These are phyloP conservation scores for Polymyxa betae DNA, from an alignment of 208 protist genomes.

Conservation along the genomic window DNA sequence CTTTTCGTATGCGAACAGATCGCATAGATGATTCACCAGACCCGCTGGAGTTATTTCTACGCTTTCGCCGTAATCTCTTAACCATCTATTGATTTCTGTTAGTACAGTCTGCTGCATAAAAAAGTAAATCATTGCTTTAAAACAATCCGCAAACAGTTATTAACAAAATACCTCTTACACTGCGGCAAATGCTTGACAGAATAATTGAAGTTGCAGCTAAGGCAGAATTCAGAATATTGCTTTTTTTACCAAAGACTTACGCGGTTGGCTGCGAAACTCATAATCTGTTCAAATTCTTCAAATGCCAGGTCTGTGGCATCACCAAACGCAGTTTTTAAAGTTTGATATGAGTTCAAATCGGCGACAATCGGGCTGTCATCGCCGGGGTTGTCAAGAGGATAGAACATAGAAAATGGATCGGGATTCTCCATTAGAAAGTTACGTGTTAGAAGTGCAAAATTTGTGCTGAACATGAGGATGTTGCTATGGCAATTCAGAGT, in stretches of 20 bases:
- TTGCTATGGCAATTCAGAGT: neutral
- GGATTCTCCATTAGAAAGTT: neutral
- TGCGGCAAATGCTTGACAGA: conserved; percentile 45
- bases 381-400: neutral
- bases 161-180: conserved; percentile 26
- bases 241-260: neutral
- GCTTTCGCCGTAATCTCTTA: conserved; percentile 35
- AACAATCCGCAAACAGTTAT: neutral
- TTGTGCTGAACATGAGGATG: conserved; percentile 17
- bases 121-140: neutral
- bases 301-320: conserved; percentile 15
- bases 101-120: too few relatives aligned
- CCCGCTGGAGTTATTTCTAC: neutral
- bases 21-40: neutral
- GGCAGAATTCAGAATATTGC: neutral
- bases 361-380: neutral
- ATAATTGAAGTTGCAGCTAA: neutral
- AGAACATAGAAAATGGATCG: neutral
- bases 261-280: neutral
- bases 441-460: conserved; percentile 4
- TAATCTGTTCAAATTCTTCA: conserved; percentile 49
- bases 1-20: neutral
- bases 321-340: neutral
- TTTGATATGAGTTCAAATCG: neutral
- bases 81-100: neutral